Conservation (phyloP, 2,329 filamentous ascomycete genomes). For the Verticillium dahliae region DNA sequence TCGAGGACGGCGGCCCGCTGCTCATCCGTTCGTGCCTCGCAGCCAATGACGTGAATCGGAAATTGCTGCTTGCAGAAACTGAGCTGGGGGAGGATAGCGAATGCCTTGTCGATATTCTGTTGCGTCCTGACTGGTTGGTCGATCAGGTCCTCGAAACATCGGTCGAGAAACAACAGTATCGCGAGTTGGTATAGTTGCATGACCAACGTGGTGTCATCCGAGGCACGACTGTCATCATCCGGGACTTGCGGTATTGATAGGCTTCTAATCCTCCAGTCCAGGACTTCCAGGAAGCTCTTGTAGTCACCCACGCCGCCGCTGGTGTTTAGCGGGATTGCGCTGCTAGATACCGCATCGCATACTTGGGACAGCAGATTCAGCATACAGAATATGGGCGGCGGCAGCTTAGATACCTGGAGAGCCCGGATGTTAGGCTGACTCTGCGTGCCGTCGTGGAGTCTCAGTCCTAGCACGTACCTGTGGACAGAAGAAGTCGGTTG, state of each 20-base stretch:
- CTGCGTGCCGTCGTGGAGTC: background rate
- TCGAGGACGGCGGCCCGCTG: slow-evolving; percentile 11
- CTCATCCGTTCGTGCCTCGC: slow-evolving; percentile 15
- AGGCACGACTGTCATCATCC: background rate
- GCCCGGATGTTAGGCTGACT: background rate
- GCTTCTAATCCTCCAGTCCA: slow-evolving; percentile 20
- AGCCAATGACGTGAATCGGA: slow-evolving; percentile 16
- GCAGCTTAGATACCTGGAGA: slow-evolving; percentile 1
- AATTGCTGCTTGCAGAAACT: slow-evolving; percentile 14
- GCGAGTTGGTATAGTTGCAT: slow-evolving; percentile 19
- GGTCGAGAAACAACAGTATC: slow-evolving; percentile 21
- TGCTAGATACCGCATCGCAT: slow-evolving; percentile 9
- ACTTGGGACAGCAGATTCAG: slow-evolving; percentile 14
- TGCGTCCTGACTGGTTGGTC: background rate
- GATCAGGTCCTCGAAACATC: slow-evolving; percentile 11
- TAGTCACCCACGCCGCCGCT: slow-evolving; percentile 8
- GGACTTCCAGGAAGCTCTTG: slow-evolving; percentile 15
- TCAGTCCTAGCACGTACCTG: background rate
- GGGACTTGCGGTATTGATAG: slow-evolving; percentile 2
- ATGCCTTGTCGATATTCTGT: slow-evolving; percentile 15
- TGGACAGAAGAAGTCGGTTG: background rate
- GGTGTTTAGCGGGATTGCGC: background rate
- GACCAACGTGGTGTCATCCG: background rate
- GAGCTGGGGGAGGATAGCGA: slow-evolving; percentile 14
- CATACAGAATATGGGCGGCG: slow-evolving; percentile 7